Base-by-base conservation (phyloP, 345 rosid species). In the Schrenkiella parvula region DNA sequence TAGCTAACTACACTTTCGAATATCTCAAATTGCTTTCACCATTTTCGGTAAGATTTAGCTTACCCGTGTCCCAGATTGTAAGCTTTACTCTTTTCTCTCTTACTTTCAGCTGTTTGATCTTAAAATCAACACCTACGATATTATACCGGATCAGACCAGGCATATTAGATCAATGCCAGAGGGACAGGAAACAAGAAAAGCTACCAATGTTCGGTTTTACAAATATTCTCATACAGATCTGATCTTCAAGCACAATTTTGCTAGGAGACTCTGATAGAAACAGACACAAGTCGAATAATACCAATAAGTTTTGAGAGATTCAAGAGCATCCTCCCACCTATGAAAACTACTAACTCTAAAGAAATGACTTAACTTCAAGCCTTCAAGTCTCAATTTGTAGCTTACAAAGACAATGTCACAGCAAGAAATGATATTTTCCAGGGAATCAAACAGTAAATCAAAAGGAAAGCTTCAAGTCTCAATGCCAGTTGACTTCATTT, bases 31-130 rank as follows among this genome's bases (percentile, higher is more conserved):
- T 2, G n/a, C 53, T 55, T 6, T n/a, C 29, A 17, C 35, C 32
- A 18, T 5, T 22, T 37, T 39, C 46, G 12, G 59, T 32, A 37
- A 14, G 46, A 60, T 77, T 63, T 17, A 35, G 43, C 51, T 63
- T 39, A 91, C 97, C 99, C 70, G 99, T 95, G 71, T 95, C 99
- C 99, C 99, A 95, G 35, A 95, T 88, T 5, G 97, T 95, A 32
- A 95, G 88, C 78, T 95, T 95, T 79, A 95, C 77, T 71, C 78
- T 84, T 71, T 95, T 95, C 42, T 89, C 99, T 79, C 80, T 87
- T 28, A 83, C 74, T 25, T 78, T 86, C 48, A 91, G 72, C 65
- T 64, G 80, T 81, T 95, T 95, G 79, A 95, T 79, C 86, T 95
- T 95, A 51, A 95, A 95, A 84, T 95, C 99, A 64, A 95, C 99